These are phyloP conservation scores for Pseudomonodictys pantanalensis DNA, from an alignment of 495 filamentous ascomycete species.

Conservation along the genomic window DNA sequence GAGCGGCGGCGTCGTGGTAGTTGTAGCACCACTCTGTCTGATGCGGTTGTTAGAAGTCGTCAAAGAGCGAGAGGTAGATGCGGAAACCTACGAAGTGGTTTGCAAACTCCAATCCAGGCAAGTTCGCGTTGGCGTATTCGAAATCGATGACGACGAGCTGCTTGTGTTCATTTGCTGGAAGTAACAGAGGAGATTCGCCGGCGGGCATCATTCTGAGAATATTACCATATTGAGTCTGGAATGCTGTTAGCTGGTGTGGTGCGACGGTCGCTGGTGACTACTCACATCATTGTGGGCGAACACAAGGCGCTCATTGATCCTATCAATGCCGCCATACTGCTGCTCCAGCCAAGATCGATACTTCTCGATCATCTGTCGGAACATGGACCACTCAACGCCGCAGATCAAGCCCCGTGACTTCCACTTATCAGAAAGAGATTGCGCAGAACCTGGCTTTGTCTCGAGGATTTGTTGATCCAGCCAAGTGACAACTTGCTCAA, in stretches of 20 bases:
- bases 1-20: slow-evolving; percentile 68
- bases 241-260: slow-evolving; percentile 10
- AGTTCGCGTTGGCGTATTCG: slow-evolving; percentile 92
- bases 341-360: slow-evolving; percentile 72
- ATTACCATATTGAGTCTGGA: slow-evolving; percentile 95
- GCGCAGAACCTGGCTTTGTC: slow-evolving; percentile 39
- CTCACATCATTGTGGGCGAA: slow-evolving; percentile 97
- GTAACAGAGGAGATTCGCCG: slow-evolving; percentile 80
- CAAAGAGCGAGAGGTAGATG: neutral
- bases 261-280: slow-evolving; percentile 8
- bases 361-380: slow-evolving; percentile 69
- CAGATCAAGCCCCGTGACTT: slow-evolving; percentile 71
- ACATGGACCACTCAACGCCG: slow-evolving; percentile 78
- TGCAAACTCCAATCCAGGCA: slow-evolving; percentile 85
- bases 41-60: neutral
- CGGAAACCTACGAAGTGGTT: slow-evolving; percentile 78
- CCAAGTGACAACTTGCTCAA: slow-evolving; percentile 71
- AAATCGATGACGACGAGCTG: slow-evolving; percentile 97
- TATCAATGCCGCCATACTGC: slow-evolving; percentile 63
- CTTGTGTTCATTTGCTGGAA: slow-evolving; percentile 88
- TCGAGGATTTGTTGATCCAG: slow-evolving; percentile 67
- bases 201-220: slow-evolving; percentile 84
- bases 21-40: slow-evolving; percentile 95
- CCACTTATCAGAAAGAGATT: slow-evolving; percentile 52
- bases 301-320: slow-evolving; percentile 70